phyloP scores from a whole-genome alignment of 2,329 filamentous ascomycete species.

The Sporothrix dimorphospora region DNA sequence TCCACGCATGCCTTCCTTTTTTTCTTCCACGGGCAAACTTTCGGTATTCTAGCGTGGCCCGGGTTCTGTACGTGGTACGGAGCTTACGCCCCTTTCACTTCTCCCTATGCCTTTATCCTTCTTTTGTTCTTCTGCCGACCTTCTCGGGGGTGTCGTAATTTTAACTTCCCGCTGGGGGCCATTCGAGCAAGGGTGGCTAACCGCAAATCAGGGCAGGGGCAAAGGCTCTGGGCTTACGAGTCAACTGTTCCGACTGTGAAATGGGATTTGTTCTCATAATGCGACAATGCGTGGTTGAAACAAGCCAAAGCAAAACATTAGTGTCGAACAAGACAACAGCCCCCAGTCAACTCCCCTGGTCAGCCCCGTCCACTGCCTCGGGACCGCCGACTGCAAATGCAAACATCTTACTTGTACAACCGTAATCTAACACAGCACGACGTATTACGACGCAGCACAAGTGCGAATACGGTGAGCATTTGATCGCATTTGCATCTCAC shows the following conservation, averaged over 20 bases:
- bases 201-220: slow-evolving; percentile 5
- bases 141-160: slow-evolving; percentile 25
- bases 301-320: not conserved
- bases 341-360: not conserved
- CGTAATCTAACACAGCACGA: not conserved
- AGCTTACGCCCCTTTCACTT: not conserved
- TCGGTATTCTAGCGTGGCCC: not conserved
- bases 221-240: not conserved
- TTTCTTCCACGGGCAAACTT: not conserved
- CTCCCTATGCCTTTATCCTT: not conserved
- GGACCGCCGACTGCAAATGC: not conserved
- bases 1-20: not conserved
- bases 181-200: slow-evolving; percentile 1
- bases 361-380: not conserved
- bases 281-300: not conserved
- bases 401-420: no score
- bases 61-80: not conserved
- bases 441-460: not conserved
- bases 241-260: not conserved
- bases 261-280: not conserved
- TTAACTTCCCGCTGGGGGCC: slow-evolving; percentile 25
- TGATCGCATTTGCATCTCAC: not conserved
- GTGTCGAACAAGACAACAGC: not conserved
- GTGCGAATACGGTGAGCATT: not conserved
- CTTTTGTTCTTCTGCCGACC: not conserved